These are phyloP conservation scores for Komagataella phaffii DNA, from an alignment of 805 yeast species.

Conservation along the genomic window DNA sequence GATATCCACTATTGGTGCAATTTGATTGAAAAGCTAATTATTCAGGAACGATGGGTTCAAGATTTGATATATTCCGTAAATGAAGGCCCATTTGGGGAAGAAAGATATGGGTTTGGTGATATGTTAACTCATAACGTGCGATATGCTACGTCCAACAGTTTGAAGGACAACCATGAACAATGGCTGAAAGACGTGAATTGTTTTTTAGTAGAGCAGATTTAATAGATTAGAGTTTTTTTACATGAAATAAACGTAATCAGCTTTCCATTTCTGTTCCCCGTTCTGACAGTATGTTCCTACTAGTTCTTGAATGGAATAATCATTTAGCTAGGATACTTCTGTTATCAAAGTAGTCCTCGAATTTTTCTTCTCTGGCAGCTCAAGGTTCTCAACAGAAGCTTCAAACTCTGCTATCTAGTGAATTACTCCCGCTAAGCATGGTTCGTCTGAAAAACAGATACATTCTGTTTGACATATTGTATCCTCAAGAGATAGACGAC, in stretches of 20 bases:
- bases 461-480: constrained; percentile 64
- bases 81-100: neutral
- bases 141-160: neutral
- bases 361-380: no score
- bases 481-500: constrained; percentile 29
- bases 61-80: constrained; percentile 17
- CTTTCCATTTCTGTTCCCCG: no score
- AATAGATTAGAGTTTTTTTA: neutral
- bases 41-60: constrained; percentile 49
- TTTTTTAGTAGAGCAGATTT: neutral
- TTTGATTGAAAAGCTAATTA: constrained; percentile 38
- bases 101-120: neutral
- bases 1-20: constrained; percentile 41
- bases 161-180: neutral
- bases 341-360: neutral
- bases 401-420: no score
- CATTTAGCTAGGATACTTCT: neutral
- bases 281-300: no score
- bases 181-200: neutral
- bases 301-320: no score
- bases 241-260: no score
- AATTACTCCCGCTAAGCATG: constrained; percentile 28
- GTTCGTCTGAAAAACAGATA: constrained; percentile 83
- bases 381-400: no score
- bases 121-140: neutral